phyloP scores from a whole-genome alignment of 257 asterid species.

The Solanum chaucha region DNA sequence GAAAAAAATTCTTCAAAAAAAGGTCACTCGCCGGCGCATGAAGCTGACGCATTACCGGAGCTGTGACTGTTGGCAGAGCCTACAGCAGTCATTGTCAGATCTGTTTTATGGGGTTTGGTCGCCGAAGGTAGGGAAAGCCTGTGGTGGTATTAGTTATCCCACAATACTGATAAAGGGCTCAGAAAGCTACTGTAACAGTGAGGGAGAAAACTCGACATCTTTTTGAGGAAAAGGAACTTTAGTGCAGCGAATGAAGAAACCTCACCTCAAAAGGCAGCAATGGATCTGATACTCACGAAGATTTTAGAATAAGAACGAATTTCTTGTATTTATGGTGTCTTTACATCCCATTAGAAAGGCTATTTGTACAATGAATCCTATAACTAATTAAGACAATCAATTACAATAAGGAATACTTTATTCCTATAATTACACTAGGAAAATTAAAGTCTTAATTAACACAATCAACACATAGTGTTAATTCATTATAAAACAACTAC shows the following conservation, averaged over 20 bases:
- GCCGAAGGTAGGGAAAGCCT: neutral
- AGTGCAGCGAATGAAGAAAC: neutral
- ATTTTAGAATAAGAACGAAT: neutral
- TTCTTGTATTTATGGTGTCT: neutral
- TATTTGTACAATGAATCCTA: neutral
- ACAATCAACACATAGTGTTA: neutral
- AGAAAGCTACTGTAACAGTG: neutral
- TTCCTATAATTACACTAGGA: neutral
- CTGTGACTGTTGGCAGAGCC: neutral
- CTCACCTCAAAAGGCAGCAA: neutral
- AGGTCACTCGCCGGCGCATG: neutral
- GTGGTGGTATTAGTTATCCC: neutral
- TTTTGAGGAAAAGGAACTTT: neutral
- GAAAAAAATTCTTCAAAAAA: neutral
- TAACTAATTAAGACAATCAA: neutral
- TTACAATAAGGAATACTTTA: neutral
- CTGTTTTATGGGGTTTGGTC: neutral
- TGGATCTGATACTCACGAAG: neutral
- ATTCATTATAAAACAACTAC: neutral
- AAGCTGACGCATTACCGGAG: neutral
- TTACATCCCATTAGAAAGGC: neutral
- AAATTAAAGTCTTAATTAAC: neutral
- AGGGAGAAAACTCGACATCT: neutral
- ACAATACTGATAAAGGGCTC: neutral
- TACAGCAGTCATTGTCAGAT: neutral